Evolutionary conservation across 2,329 filamentous ascomycete genomes (phyloP), one percentile per base, ranked within the genome.

Genomic region (Ceratocystis albifundus): DNA sequence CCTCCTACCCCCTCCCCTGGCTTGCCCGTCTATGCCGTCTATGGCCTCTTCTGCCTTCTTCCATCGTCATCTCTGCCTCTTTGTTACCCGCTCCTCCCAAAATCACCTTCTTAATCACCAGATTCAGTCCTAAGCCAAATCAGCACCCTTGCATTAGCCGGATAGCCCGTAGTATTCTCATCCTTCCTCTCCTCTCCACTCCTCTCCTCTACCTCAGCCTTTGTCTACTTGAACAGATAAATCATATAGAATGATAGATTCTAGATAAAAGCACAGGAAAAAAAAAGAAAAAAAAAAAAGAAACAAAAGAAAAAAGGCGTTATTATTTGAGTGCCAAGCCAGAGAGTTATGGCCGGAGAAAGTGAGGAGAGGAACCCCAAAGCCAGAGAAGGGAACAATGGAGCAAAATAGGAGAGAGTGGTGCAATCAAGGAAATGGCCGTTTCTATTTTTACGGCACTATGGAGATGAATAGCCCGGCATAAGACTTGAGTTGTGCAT

Each of bases 251-350:
- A 15, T 41, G 15, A 41, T 41, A 41, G 10, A 41, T 3, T 4
- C 36, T 4, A 41, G 36, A 12, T 41, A 41, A 41, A 41, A 41
- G 36, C 36, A 41, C 36, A 4, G 36, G 36, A 3, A 41, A 3
- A 15, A 3, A 15, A 41, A 41, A n/a, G n/a, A n/a, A n/a, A n/a
- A 3, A 41, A 3, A 15, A 3, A 15, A 41, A 41, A 4, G 36
- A 12, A 3, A 41, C 1, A 15, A 3, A 15, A 41, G 15, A 41
- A 3, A 15, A 3, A 15, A 41, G 15, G 10, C 12, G 36, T 6
- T 30, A 57, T 57, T 32, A 57, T 57, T 32, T 57, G 53, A 57
- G 28, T 28, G 53, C 53, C 53, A 57, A 57, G 53, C 28, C 28
- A 25, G 22, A 25, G 22, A 66, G 36, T 53, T 30, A 45, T 30